Evolutionary conservation across 2,329 filamentous ascomycete genomes (phyloP).

Genomic region (Diaporthe helianthi): DNA sequence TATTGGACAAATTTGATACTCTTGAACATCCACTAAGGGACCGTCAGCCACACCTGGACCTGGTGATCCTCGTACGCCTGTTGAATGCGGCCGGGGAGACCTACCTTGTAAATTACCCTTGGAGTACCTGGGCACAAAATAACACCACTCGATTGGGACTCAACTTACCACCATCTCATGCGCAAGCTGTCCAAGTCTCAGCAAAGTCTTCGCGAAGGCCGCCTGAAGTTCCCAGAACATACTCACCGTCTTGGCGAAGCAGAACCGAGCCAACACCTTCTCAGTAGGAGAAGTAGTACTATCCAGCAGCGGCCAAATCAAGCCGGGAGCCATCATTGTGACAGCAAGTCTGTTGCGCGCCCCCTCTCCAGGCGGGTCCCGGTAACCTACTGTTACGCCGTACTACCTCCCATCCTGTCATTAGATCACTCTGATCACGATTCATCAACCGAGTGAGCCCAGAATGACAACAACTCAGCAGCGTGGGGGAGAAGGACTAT

Average conservation of each 20-base stretch:
- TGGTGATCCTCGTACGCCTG: background rate
- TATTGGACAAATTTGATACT: background rate
- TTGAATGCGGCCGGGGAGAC: background rate
- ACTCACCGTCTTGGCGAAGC: constrained; percentile 2
- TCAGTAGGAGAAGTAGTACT: background rate
- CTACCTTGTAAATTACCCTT: background rate
- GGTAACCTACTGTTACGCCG: background rate
- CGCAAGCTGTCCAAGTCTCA: background rate
- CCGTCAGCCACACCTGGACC: background rate
- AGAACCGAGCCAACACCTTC: background rate
- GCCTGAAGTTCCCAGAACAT: too few relatives aligned
- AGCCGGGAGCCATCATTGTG: background rate
- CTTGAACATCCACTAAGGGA: background rate
- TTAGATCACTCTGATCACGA: background rate
- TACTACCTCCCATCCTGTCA: background rate
- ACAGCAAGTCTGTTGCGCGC: background rate
- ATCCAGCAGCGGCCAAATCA: background rate
- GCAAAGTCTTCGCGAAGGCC: background rate
- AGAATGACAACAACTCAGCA: background rate
- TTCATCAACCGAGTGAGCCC: too few relatives aligned
- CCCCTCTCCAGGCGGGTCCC: background rate
- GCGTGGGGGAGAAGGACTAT: too few relatives aligned
- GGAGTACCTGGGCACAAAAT: background rate
- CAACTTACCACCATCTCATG: constrained; percentile 3
- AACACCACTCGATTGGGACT: background rate